These are phyloP conservation scores for Pichia membranifaciens DNA, from an alignment of 805 yeast species.

Conservation along the genomic window DNA sequence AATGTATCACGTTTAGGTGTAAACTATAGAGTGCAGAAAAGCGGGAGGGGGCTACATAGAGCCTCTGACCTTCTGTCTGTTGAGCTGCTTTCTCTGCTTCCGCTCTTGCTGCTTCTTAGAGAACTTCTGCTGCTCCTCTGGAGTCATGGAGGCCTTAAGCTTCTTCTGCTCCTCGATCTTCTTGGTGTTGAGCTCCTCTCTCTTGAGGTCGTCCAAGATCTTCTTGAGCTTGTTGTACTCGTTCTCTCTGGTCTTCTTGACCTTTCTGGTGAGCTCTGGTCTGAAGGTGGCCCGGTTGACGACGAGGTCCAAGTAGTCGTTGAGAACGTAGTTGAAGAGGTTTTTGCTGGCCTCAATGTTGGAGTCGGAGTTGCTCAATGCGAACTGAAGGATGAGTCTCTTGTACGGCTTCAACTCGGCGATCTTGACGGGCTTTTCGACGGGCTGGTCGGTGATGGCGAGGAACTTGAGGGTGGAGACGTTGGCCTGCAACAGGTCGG, in stretches of 20 bases:
- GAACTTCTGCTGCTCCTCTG: slow-evolving; percentile 73
- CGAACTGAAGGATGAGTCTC: slow-evolving; percentile 50
- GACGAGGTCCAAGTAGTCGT: slow-evolving; percentile 30
- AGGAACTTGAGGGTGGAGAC: slow-evolving; percentile 53
- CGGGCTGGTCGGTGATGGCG: slow-evolving; percentile 79
- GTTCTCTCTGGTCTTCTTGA: slow-evolving; percentile 67
- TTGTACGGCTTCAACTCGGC: slow-evolving; percentile 50
- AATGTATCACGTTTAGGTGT: background rate
- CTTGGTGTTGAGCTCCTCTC: slow-evolving; percentile 64
- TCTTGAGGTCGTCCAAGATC: slow-evolving; percentile 55
- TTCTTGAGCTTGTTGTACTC: slow-evolving; percentile 69
- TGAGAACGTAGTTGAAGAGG: slow-evolving; percentile 53
- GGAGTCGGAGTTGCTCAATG: slow-evolving; percentile 42
- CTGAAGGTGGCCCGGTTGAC: slow-evolving; percentile 48
- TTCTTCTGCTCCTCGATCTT: slow-evolving; percentile 64
- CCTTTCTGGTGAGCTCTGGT: slow-evolving; percentile 70
- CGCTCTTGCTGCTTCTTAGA: slow-evolving; percentile 77
- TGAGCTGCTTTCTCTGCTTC: slow-evolving; percentile 68
- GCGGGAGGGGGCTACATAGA: slow-evolving; percentile 6
- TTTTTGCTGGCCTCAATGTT: slow-evolving; percentile 51
- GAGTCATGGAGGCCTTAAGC: slow-evolving; percentile 59
- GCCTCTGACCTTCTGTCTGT: slow-evolving; percentile 48
- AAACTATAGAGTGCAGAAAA: background rate
- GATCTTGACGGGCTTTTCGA: slow-evolving; percentile 59
- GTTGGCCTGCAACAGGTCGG: slow-evolving; percentile 34